Base-by-base conservation (phyloP, 2,329 filamentous ascomycete species). In the Penicillium crustosum region DNA sequence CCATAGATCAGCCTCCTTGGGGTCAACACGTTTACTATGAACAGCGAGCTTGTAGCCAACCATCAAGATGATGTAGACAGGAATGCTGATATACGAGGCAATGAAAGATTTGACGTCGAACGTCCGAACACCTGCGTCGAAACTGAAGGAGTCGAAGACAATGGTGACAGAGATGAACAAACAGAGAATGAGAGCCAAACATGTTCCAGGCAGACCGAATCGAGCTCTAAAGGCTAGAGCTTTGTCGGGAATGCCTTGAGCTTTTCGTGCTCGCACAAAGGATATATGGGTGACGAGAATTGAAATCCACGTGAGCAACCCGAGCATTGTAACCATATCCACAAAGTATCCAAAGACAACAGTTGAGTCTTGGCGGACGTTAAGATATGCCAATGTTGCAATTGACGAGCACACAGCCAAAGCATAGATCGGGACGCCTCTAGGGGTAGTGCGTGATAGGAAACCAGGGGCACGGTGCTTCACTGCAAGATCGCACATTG, bases 151-250 rank as follows among this genome's bases (percentile, higher is more conserved):
- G 54, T 83, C 81, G 74, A 87, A 92, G 78, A 91, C 91, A 82
- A 93, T 93, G 70, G 90, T 93, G 57, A 93, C 70, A 1, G 88
- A 84, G 59, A 94, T 89, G 23, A 93, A 73, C 66, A 83, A 79
- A 75, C 88, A 91, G 73, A 91, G 86, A 68, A 82, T 75, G 3
- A 93, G 79, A 0, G 88, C 88, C 55, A 80, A 76, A 71, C 85
- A 85, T 0, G 87, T 90, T 6, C 90, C 90, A 62, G 75, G 82
- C 45, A 86, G 77, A 25, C 90, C 89, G 27, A 93, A 82, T 0
- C 90, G 90, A 0, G 90, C 88, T 27, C 79, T 80, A 70, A 88
- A 92, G 0, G 84, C 81, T 57, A 89, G 78, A 31, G 75, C 72
- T 5, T 78, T 76, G 68, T 87, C 73, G 15, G 81, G 71, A 6